Conservation (phyloP, 768 basidiomycete genomes). For the Lepiota brunneoincarnata region DNA sequence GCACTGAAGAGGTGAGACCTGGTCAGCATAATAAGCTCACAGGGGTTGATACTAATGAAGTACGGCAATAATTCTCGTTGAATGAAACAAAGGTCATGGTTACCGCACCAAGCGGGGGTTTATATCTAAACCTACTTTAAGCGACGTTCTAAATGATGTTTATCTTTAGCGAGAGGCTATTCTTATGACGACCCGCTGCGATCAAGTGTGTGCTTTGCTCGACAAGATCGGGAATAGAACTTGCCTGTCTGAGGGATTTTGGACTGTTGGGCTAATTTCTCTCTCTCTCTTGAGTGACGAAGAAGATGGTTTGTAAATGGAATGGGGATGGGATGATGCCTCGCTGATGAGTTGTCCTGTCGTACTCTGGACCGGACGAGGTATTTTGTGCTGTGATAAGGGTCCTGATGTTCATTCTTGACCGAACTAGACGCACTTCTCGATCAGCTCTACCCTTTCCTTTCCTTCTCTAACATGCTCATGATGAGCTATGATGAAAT, state of each 20-base stretch:
- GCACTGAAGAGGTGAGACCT: too few relatives aligned
- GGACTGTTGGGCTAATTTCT: not conserved
- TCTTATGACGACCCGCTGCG: not conserved
- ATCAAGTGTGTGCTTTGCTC: not conserved
- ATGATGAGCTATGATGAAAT: slow-evolving; percentile 7
- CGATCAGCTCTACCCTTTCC: slow-evolving; percentile 1
- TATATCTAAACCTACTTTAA: too few relatives aligned
- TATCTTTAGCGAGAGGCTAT: not conserved
- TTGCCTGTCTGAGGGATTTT: not conserved
- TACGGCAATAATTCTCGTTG: too few relatives aligned
- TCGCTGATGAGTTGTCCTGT: not conserved
- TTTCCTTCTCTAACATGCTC: not conserved
- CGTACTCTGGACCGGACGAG: slow-evolving; percentile 6
- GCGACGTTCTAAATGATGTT: not conserved
- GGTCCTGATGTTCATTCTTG: not conserved
- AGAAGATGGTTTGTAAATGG: not conserved
- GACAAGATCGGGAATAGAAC: not conserved
- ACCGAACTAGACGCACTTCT: not conserved
- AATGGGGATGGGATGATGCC: not conserved
- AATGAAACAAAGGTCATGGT: too few relatives aligned
- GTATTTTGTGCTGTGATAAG: not conserved
- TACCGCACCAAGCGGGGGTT: too few relatives aligned
- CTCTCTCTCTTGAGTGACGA: not conserved
- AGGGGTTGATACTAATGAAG: too few relatives aligned
- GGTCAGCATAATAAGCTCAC: too few relatives aligned